phyloP scores from a whole-genome alignment of 306 rosid genomes.

The Ceratonia siliqua region DNA sequence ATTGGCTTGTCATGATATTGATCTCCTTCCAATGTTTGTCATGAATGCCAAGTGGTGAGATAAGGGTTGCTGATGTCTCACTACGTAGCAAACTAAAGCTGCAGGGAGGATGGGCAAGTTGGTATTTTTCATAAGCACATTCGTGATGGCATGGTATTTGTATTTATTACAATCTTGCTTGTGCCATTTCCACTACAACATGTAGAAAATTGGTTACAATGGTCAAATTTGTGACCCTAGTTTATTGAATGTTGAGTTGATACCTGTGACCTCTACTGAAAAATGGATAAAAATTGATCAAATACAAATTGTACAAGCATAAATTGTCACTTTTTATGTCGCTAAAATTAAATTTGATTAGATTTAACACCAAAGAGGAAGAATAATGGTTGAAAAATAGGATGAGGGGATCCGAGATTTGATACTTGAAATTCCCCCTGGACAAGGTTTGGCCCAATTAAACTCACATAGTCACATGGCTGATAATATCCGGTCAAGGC shows the following conservation, averaged over 20 bases:
- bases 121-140: conserved; percentile 25
- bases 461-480: too few relatives aligned
- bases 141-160: not conserved
- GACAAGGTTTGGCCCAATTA: too few relatives aligned
- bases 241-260: not conserved
- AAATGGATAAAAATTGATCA: not conserved
- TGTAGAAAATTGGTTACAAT: not conserved
- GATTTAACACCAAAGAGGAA: not conserved
- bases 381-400: not conserved
- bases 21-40: not conserved
- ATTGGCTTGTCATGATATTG: conserved; percentile 32
- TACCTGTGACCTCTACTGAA: not conserved
- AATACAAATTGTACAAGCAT: not conserved
- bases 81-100: conserved; percentile 16
- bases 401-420: not conserved
- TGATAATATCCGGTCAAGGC: too few relatives aligned
- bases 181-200: conserved; percentile 4
- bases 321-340: not conserved
- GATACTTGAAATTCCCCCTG: not conserved
- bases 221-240: conserved; percentile 12
- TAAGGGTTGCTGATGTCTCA: conserved; percentile 17
- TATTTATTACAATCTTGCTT: conserved; percentile 5
- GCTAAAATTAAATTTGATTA: not conserved
- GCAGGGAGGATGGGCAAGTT: conserved; percentile 2
- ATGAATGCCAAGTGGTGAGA: not conserved